Conservation (phyloP, 352 stramenopile genomes). For the Phytophthora hybrid region DNA sequence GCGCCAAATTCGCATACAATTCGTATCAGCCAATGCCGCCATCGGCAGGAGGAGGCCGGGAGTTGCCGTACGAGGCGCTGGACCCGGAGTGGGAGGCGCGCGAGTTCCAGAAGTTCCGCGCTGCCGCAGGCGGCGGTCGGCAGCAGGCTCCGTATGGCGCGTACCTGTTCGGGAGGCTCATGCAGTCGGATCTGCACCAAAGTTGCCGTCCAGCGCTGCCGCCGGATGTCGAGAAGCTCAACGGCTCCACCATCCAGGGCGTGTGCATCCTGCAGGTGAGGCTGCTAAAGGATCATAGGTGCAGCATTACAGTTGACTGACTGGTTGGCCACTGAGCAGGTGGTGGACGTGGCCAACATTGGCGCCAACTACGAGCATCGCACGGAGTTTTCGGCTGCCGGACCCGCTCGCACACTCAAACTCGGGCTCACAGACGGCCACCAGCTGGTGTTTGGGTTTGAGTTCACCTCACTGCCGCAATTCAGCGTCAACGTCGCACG, state of each 20-base stretch:
- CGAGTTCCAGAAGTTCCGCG: slow-evolving; percentile 50
- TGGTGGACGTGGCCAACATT: slow-evolving; percentile 86
- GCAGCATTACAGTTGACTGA: not conserved
- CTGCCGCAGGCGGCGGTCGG: slow-evolving; percentile 21
- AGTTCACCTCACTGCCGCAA: slow-evolving; percentile 63
- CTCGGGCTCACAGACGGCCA: slow-evolving; percentile 83
- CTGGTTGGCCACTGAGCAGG: slow-evolving; percentile 36
- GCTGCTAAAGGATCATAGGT: not conserved
- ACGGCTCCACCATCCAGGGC: slow-evolving; percentile 66
- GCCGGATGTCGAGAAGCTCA: slow-evolving; percentile 48
- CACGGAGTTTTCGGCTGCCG: slow-evolving; percentile 65
- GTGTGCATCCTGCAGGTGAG: slow-evolving; percentile 78
- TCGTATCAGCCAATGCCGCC: slow-evolving; percentile 3
- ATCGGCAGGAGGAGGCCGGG: slow-evolving; percentile 21
- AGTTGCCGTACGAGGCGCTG: slow-evolving; percentile 67
- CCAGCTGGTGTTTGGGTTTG: slow-evolving; percentile 80
- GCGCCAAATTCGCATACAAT: not conserved
- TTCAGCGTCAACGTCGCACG: slow-evolving; percentile 63
- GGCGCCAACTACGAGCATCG: slow-evolving; percentile 77
- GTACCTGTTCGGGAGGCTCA: slow-evolving; percentile 68
- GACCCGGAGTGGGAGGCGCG: slow-evolving; percentile 64
- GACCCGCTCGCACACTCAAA: slow-evolving; percentile 79
- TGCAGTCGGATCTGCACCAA: slow-evolving; percentile 72
- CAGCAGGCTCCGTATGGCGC: slow-evolving; percentile 43
- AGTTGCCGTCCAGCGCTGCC: slow-evolving; percentile 75